Evolutionary conservation across 306 rosid genomes (phyloP).

Genomic region (Nissolia schottii): DNA sequence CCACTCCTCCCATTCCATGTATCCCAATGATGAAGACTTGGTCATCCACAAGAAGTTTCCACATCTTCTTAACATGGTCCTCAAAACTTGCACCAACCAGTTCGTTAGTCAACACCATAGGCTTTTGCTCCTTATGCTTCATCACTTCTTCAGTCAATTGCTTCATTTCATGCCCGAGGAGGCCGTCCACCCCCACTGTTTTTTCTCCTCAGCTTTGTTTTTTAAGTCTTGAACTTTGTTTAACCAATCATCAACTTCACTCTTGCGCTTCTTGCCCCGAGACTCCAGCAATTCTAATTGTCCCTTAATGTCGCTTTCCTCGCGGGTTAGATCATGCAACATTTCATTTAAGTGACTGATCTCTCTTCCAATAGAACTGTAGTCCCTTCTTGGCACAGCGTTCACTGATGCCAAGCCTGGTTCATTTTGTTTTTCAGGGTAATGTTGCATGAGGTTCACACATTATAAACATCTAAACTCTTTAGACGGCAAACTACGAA

Average conservation of each 20-base stretch:
- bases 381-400: too few relatives aligned
- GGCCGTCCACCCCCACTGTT: too few relatives aligned
- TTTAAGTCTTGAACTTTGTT: background rate
- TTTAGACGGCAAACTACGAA: too few relatives aligned
- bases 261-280: background rate
- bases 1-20: constrained; percentile 26
- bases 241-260: background rate
- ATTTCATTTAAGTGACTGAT: background rate
- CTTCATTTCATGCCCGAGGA: background rate
- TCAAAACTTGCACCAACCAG: background rate
- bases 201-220: background rate
- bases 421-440: too few relatives aligned
- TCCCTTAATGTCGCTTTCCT: background rate
- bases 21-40: constrained; percentile 3
- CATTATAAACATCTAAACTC: too few relatives aligned
- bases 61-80: background rate
- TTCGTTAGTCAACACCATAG: background rate
- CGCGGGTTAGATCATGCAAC: background rate
- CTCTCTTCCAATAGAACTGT: background rate
- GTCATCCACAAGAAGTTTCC: background rate
- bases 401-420: too few relatives aligned
- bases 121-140: background rate
- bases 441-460: too few relatives aligned
- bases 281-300: background rate
- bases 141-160: background rate